Base-by-base conservation (phyloP, 768 basidiomycete genomes). In the Lactarius pseudohatsudake region DNA sequence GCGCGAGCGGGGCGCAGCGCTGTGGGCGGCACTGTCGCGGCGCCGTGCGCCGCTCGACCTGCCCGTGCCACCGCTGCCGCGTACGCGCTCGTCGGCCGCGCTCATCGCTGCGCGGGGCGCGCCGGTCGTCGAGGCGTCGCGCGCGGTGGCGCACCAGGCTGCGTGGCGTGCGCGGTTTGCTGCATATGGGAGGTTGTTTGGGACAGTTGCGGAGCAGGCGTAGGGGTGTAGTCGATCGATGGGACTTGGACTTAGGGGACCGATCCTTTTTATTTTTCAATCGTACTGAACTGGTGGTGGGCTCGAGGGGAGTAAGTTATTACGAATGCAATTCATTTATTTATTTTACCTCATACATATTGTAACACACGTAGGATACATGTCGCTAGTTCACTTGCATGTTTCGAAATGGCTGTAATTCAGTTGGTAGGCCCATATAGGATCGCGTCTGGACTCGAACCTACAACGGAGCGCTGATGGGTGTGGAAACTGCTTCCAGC, bases 1-100 rank as follows among this genome's bases (percentile, higher is more conserved):
- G 57, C 66, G 66, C 20, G 61, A 67, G 40, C 66, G 66, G 18
- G 66, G 66, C 20, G 62, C 61, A 0, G 61, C 66, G 50, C 26
- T 67, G 4, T 63, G 57, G 61, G 40, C 66, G 1, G 66, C 61
- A 9, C 18, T 67, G 16, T 58, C 66, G 3, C 57, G 65, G 16
- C 61, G 61, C 0, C 10, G 38, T 20, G 34, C 57, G 20, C 43
- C 65, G 18, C n/a, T 60, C 1, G 65, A 62, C 3, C 18, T 59
- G 57, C 62, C 66, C 2, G 62, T 60, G 41, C 62, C 62, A 0
- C 32, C 61, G 15, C 8, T 43, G 28, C 59, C 64, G 9, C 59
- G 43, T 16, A 38, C 60, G 13, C 59, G 41, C 11, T 26, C 43
- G 4, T n/a, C 40, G 20, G 62, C 22, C 4, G 41, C 26, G 43